Evolutionary conservation across 2,329 filamentous ascomycete species (phyloP).

Genomic region (Aspergillus hiratsukae): DNA sequence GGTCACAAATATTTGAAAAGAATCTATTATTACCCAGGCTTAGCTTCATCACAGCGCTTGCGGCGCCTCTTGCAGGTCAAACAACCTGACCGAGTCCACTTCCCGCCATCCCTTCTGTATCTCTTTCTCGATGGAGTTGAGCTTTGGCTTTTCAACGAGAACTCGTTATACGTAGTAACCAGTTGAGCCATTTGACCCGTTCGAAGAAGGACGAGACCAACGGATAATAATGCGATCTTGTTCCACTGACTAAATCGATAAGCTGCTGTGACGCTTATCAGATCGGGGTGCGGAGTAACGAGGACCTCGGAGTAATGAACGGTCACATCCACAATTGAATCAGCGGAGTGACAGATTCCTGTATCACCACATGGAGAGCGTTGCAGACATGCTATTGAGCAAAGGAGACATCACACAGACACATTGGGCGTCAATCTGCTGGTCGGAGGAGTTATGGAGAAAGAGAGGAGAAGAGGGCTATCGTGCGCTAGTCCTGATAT

Average conservation of each 20-base stretch:
- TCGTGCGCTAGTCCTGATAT: conserved; percentile 16
- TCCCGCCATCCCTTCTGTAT: conserved; percentile 23
- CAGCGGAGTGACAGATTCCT: neutral
- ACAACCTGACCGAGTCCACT: conserved; percentile 38
- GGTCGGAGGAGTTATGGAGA: neutral
- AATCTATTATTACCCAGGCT: conserved; percentile 26
- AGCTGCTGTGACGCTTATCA: neutral
- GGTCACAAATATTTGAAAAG: neutral
- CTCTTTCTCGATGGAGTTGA: conserved; percentile 14
- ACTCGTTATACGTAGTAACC: neutral
- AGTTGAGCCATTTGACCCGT: neutral
- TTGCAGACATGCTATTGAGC: neutral
- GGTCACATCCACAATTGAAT: neutral
- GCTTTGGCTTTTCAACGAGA: neutral
- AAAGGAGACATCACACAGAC: neutral
- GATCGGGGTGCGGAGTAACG: neutral
- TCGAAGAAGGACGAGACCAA: neutral
- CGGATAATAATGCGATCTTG: neutral
- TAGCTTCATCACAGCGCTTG: conserved; percentile 36
- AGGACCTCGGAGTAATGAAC: neutral
- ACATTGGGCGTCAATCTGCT: neutral
- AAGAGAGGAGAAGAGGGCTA: neutral
- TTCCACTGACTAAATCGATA: neutral
- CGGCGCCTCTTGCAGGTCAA: conserved; percentile 37
- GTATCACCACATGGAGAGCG: neutral